These are phyloP conservation scores for Coniosporium apollinis DNA, from an alignment of 495 filamentous ascomycete genomes.

Conservation along the genomic window DNA sequence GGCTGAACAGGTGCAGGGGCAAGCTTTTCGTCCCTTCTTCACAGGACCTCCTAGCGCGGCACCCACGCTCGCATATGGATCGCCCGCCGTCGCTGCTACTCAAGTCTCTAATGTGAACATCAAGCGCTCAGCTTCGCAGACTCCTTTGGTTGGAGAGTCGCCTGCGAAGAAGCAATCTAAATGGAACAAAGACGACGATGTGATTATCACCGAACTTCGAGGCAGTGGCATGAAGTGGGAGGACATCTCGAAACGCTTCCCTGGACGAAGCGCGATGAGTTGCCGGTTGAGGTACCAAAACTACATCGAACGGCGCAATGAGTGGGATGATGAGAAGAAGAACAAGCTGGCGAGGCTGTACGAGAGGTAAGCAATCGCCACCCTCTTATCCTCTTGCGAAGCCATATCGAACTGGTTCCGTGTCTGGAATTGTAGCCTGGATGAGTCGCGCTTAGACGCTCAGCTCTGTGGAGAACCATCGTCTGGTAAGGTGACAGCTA, in stretches of 20 bases:
- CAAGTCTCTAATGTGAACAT: conserved; percentile 9
- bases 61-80: too few relatives aligned
- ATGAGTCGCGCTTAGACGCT: too few relatives aligned
- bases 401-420: too few relatives aligned
- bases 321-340: conserved; percentile 96
- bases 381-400: too few relatives aligned
- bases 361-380: conserved; percentile 89
- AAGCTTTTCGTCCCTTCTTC: neutral
- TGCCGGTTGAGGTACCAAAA: conserved; percentile 96
- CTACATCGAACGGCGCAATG: conserved; percentile 74
- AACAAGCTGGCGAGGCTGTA: conserved; percentile 90
- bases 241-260: conserved; percentile 79
- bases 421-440: too few relatives aligned
- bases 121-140: conserved; percentile 31
- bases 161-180: conserved; percentile 92
- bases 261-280: conserved; percentile 80
- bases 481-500: too few relatives aligned
- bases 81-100: conserved; percentile 1
- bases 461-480: too few relatives aligned
- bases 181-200: conserved; percentile 86
- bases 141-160: conserved; percentile 41
- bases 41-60: neutral
- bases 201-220: conserved; percentile 72
- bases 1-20: conserved; percentile 7
- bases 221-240: conserved; percentile 95